Base-by-base conservation (phyloP, 306 rosid genomes). In the Begonia peltatifolia region DNA sequence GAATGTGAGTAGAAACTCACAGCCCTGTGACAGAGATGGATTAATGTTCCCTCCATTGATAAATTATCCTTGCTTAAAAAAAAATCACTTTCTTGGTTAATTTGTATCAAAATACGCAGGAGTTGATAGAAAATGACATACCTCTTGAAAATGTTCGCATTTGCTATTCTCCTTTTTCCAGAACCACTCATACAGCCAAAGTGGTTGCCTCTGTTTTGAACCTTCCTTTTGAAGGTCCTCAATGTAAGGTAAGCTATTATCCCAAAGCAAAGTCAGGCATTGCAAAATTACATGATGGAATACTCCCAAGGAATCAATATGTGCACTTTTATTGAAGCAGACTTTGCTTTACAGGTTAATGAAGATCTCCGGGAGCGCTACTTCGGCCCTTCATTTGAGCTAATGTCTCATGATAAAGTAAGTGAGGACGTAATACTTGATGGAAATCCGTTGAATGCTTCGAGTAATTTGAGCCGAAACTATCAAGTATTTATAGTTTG, bases 381-480 rank as follows among this genome's bases (percentile, higher is more conserved):
- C 74, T 89, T 89, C 68, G 97, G 95, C 53, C 94, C 94, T 68
- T 68, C 85, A 3, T 78, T 72, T 53, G 97, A 89, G 60, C 94
- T 85, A 22, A 12, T 42, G 47, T 89, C 97, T 25, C 95, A 85
- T 58, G 85, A 89, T n/a, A 82, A 78, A 67, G 97, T 82, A 78
- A 74, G 78, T 56, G 12, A 44, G 9, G 1, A 30, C 38, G 3
- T 30, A 7, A 30, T 30, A 30, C 38, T 30, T 30, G 38, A 30
- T 30, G 38, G 38, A 7, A 30, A 30, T 30, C 9, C 38, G 38
- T 30, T 30, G 23, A 20, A 30, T 30, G 38, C 38, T 30, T 30
- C 38, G 38, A 30, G 38, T 6, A 30, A 30, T 30, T 30, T 30
- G 38, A 4, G 9, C 38, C 38, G 38, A 30, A 30, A 30, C 38